Evolutionary conservation across 768 basidiomycete species (phyloP).

Genomic region (Phaeotremella skinneri): DNA sequence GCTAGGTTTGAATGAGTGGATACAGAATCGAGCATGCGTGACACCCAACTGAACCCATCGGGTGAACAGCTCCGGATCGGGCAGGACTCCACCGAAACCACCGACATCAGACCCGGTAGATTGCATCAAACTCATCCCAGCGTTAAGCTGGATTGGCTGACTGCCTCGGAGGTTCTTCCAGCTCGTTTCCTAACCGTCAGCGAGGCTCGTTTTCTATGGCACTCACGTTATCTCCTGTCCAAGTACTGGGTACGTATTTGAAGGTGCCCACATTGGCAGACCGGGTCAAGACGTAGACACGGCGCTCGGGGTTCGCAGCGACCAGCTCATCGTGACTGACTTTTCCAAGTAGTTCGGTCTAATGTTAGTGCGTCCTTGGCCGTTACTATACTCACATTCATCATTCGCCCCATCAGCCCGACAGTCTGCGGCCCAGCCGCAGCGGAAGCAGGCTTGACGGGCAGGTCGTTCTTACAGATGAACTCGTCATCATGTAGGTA

Average conservation of each 20-base stretch:
- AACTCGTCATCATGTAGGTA: slow-evolving; percentile 43
- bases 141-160: slow-evolving; percentile 46
- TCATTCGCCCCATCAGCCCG: slow-evolving; percentile 46
- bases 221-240: slow-evolving; percentile 49
- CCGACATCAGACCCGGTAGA: slow-evolving; percentile 48
- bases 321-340: slow-evolving; percentile 38
- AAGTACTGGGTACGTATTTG: slow-evolving; percentile 46
- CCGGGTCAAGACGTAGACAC: slow-evolving; percentile 48
- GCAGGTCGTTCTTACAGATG: slow-evolving; percentile 24
- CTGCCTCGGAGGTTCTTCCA: slow-evolving; percentile 50
- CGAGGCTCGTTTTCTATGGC: neutral
- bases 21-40: slow-evolving; percentile 49
- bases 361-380: neutral
- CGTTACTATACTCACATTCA: slow-evolving; percentile 35
- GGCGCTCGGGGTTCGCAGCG: slow-evolving; percentile 30
- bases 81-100: slow-evolving; percentile 49
- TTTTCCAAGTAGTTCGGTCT: slow-evolving; percentile 41
- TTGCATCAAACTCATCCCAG: slow-evolving; percentile 46
- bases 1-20: slow-evolving; percentile 50
- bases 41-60: slow-evolving; percentile 49
- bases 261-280: slow-evolving; percentile 49
- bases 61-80: slow-evolving; percentile 46
- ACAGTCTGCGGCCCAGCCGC: slow-evolving; percentile 26
- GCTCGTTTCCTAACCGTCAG: slow-evolving; percentile 14
- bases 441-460: slow-evolving; percentile 18